Evolutionary conservation across 192 early-diverging fungal genomes (phyloP).

Genomic region (Entomortierella lignicola): DNA sequence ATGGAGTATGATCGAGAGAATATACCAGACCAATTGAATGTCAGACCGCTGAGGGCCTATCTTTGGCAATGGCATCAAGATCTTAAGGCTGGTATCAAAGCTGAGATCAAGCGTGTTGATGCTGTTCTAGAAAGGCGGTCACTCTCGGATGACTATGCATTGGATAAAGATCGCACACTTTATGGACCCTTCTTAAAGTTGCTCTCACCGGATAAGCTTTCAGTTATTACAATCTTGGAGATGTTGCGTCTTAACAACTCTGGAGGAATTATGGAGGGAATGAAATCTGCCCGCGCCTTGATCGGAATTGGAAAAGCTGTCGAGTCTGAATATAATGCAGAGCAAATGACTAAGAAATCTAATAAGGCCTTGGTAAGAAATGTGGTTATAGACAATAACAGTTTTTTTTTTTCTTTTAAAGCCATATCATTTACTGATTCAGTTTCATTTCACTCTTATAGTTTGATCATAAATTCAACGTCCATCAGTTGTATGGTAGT

Average conservation of each 20-base stretch:
- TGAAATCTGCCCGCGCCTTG: constrained; percentile 67
- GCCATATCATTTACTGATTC: neutral
- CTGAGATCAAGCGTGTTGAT: constrained; percentile 71
- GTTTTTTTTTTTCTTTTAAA: neutral
- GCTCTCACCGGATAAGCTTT: constrained; percentile 77
- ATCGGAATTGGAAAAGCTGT: constrained; percentile 79
- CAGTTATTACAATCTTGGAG: constrained; percentile 87
- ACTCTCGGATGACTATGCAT: constrained; percentile 17
- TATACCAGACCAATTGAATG: constrained; percentile 68
- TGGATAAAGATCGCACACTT: constrained; percentile 62
- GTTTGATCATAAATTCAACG: constrained; percentile 54
- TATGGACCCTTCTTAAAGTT: constrained; percentile 75
- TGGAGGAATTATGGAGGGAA: constrained; percentile 61
- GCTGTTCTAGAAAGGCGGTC: constrained; percentile 37
- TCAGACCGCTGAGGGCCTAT: constrained; percentile 64
- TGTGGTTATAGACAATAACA: neutral
- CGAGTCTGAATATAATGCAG: constrained; percentile 85
- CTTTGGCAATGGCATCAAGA: constrained; percentile 82
- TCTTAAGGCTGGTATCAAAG: constrained; percentile 74
- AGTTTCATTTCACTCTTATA: neutral
- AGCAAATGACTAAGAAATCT: constrained; percentile 76
- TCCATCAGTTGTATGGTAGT: constrained; percentile 78
- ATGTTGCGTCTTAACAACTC: constrained; percentile 72
- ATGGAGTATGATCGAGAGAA: constrained; percentile 64
- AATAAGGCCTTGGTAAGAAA: constrained; percentile 70